Evolutionary conservation across 495 filamentous ascomycete genomes (phyloP).

Genomic region (Penicillium angulare): DNA sequence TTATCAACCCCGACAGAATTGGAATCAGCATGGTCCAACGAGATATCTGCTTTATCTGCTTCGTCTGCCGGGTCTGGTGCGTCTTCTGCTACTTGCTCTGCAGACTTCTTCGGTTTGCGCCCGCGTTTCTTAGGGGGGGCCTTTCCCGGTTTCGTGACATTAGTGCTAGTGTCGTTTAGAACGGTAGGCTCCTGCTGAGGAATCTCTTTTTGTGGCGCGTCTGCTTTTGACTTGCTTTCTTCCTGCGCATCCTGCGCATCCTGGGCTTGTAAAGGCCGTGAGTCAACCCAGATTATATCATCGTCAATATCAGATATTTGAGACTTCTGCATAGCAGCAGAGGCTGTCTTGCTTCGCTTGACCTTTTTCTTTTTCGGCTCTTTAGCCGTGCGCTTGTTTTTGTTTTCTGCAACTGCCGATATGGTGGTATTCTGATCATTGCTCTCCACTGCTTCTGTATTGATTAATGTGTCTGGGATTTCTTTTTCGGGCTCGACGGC

Average conservation of each 20-base stretch:
- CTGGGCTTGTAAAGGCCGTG: slow-evolving; percentile 16
- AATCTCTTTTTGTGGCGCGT: neutral
- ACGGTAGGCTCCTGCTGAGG: neutral
- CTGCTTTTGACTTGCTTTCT: neutral
- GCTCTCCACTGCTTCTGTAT: no score
- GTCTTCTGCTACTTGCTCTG: slow-evolving; percentile 15
- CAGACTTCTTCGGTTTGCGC: slow-evolving; percentile 42
- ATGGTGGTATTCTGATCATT: neutral
- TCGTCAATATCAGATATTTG: slow-evolving; percentile 29
- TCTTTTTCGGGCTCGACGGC: no score
- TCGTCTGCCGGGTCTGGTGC: neutral
- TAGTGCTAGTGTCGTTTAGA: neutral
- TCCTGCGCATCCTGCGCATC: neutral
- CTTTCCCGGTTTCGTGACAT: neutral
- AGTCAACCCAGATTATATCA: slow-evolving; percentile 41
- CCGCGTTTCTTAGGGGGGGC: slow-evolving; percentile 44
- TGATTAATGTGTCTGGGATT: no score
- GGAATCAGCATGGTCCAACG: no score
- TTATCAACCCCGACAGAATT: no score
- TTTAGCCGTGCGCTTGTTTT: slow-evolving; percentile 4
- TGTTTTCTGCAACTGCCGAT: no score
- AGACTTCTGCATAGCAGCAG: slow-evolving; percentile 24
- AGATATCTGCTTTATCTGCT: neutral
- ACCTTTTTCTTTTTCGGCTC: slow-evolving; percentile 38
- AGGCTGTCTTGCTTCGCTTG: slow-evolving; percentile 41